Conservation (phyloP, 2,329 filamentous ascomycete genomes). For the Samsoniella hepiali region DNA sequence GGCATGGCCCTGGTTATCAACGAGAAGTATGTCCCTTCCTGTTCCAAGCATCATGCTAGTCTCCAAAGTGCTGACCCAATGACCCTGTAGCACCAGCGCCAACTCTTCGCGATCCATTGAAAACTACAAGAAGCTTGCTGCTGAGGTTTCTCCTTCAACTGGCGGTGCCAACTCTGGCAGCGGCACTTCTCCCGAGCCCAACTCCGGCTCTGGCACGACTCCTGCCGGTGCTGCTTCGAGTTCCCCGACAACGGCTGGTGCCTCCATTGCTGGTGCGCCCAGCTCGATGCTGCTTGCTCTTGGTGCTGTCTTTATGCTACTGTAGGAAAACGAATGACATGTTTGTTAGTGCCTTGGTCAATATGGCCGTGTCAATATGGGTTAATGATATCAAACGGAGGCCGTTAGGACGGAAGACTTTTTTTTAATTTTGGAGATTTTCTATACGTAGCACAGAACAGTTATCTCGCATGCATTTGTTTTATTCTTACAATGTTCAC, state of each 20-base stretch:
- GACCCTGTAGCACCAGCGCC: constrained; percentile 34
- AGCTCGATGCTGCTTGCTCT: constrained; percentile 42
- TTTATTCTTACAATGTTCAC: neutral
- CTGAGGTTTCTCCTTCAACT: constrained; percentile 20
- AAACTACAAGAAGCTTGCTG: constrained; percentile 44
- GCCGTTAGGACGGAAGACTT: neutral
- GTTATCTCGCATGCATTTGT: neutral
- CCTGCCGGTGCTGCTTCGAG: constrained; percentile 2
- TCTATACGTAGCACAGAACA: neutral
- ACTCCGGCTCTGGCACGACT: constrained; percentile 15
- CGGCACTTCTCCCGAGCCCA: constrained; percentile 23
- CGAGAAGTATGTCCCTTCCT: constrained; percentile 53
- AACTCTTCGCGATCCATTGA: constrained; percentile 52
- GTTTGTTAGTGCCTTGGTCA: neutral
- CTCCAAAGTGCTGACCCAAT: constrained; percentile 26
- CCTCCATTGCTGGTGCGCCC: constrained; percentile 33
- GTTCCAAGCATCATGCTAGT: neutral
- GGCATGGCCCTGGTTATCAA: constrained; percentile 79
- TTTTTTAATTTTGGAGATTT: neutral
- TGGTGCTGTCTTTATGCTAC: constrained; percentile 43
- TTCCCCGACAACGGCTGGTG: constrained; percentile 24
- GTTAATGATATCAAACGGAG: constrained; percentile 12
- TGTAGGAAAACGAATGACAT: constrained; percentile 23
- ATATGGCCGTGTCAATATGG: neutral
- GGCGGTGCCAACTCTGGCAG: constrained; percentile 25